Evolutionary conservation across 345 rosid genomes (phyloP), one percentile per base, ranked within the genome.

Genomic region (Excoecaria agallocha): DNA sequence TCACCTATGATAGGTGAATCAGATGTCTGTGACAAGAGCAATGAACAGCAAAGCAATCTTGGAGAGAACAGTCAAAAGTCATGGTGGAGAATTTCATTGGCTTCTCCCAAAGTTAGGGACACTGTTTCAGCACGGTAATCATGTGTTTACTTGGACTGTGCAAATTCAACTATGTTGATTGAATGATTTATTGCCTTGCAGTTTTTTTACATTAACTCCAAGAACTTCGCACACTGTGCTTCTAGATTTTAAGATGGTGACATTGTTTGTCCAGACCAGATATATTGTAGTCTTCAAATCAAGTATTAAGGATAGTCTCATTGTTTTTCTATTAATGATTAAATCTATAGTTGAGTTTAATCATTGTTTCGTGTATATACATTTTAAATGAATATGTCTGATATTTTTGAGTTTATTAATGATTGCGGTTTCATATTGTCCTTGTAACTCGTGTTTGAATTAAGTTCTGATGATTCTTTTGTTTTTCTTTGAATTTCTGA

Each of bases 31-130:
- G 81, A 84, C 60, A 82, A 83, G 48, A 63, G 63, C 54, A 52
- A 59, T 75, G 82, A 82, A 77, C 78, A 78, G 68, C 83, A 86
- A 66, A 86, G 55, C 68, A 67, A 78, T 70, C 68, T 61, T 56
- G 72, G 43, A 77, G 96, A 89, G 24, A 81, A 76, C 52, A 71
- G 83, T 54, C 86, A 80, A 80, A 91, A 89, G 78, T 90, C 96
- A 59, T 88, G 92, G 93, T 88, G 88, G 90, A 85, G 86, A 83
- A 68, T 92, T 85, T 91, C 97, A 35, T 76, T 94, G 82, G 91
- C 97, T 77, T 89, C 91, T 75, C 97, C 97, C 15, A 92, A 83
- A 82, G 77, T 89, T 81, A 79, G 87, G 74, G 89, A 88, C 72
- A 79, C 83, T 60, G 79, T 78, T 50, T 78, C 87, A 24, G 73